Conservation (phyloP, 192 early-diverging fungal species). For the Linnemannia elongata region DNA sequence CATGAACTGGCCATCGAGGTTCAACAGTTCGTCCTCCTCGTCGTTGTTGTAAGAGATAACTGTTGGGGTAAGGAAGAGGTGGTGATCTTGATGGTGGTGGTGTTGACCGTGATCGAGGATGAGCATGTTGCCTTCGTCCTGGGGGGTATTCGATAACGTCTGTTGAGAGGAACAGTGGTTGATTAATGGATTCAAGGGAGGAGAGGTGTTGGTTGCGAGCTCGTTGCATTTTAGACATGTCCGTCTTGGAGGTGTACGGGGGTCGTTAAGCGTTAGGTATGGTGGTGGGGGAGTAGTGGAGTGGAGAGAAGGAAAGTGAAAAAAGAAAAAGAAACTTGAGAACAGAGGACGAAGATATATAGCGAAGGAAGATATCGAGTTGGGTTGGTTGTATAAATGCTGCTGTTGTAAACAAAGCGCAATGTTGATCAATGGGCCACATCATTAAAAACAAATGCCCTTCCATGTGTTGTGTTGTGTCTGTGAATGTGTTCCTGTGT, state of each 20-base stretch:
- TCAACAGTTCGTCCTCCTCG: neutral
- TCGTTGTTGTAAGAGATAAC: neutral
- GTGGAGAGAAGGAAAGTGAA: neutral
- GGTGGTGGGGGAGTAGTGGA: neutral
- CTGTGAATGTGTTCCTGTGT: too few relatives aligned
- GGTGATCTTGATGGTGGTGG: neutral
- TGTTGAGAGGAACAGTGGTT: too few relatives aligned
- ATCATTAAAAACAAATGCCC: too few relatives aligned
- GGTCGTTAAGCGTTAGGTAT: neutral
- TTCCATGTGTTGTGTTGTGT: too few relatives aligned
- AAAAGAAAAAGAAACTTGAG: neutral
- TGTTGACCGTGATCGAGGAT: neutral
- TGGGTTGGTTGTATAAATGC: too few relatives aligned
- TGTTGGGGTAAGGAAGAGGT: neutral
- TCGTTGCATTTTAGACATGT: neutral
- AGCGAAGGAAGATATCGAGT: too few relatives aligned
- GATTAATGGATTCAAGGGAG: too few relatives aligned
- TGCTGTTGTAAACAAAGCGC: too few relatives aligned
- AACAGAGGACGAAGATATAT: neutral
- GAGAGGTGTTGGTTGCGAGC: too few relatives aligned
- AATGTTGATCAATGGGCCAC: too few relatives aligned
- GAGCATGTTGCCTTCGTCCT: too few relatives aligned
- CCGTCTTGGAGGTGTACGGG: neutral
- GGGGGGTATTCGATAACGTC: neutral
- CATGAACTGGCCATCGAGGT: neutral